Percentiles rank a stretch among this genome's conserved stretches.
Conservation (phyloP, 2,329 filamentous ascomycete species). For the Clonostachys solani region DNA sequence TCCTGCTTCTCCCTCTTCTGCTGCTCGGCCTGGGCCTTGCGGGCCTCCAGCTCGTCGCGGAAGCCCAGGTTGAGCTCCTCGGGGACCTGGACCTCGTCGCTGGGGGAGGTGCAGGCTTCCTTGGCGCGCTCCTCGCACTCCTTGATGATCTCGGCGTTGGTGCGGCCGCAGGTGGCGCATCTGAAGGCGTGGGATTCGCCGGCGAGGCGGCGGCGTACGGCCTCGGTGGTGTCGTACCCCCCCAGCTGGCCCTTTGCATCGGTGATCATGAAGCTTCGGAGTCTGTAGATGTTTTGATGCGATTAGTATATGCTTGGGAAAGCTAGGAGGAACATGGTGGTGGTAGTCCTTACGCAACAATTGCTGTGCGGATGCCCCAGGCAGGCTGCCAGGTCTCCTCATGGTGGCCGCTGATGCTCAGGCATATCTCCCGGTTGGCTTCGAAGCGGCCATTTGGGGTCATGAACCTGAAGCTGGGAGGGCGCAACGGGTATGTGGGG, state of each 20-base stretch:
- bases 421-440: slow-evolving; percentile 93
- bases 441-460: slow-evolving; percentile 93
- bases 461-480: slow-evolving; percentile 91
- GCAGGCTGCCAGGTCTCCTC: slow-evolving; percentile 99
- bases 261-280: slow-evolving; percentile 91
- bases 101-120: slow-evolving; percentile 18
- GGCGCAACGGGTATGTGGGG: slow-evolving; percentile 83
- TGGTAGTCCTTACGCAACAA: slow-evolving; percentile 48
- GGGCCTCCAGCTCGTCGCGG: slow-evolving; percentile 62
- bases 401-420: slow-evolving; percentile 90
- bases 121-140: slow-evolving; percentile 61
- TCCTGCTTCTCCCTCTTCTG: slow-evolving; percentile 27
- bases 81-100: slow-evolving; percentile 43
- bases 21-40: slow-evolving; percentile 2
- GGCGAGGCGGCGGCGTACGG: slow-evolving; percentile 66
- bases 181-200: slow-evolving; percentile 59
- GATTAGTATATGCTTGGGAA: not conserved
- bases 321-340: not conserved
- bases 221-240: slow-evolving; percentile 72
- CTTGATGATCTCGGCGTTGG: slow-evolving; percentile 69
- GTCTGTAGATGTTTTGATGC: slow-evolving; percentile 20
- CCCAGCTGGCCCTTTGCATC: slow-evolving; percentile 85
- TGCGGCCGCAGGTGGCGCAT: slow-evolving; percentile 67
- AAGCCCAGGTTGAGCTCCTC: slow-evolving; percentile 63
- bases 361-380: slow-evolving; percentile 90